Conservation (phyloP, 208 protist genomes). For the Trypanosoma boissoni region DNA sequence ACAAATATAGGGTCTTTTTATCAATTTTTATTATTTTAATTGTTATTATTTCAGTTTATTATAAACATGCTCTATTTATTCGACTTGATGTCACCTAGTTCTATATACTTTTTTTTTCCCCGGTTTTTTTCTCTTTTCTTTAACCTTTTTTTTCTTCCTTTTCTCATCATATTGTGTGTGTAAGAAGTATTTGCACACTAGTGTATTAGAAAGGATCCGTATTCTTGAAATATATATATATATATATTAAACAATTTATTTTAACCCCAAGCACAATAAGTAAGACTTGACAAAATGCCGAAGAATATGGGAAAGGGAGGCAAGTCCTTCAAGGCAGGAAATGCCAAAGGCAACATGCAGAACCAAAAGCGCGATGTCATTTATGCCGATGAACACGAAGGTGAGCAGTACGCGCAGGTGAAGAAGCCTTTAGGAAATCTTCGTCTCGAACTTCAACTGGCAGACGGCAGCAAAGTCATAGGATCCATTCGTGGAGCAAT, state of each 20-base stretch:
- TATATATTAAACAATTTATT: background rate
- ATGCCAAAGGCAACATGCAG: conserved; percentile 93
- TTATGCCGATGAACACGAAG: conserved; percentile 92
- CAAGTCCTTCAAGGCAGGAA: conserved; percentile 96
- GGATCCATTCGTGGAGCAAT: conserved; percentile 81
- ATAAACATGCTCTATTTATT: too few relatives aligned
- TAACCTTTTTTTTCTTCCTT: conserved; percentile 1
- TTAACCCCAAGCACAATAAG: background rate
- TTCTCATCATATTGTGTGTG: background rate
- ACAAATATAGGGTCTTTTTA: conserved; percentile 4
- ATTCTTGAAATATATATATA: background rate
- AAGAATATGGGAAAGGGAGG: conserved; percentile 95
- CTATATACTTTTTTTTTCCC: too few relatives aligned
- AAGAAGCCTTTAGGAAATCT: conserved; percentile 97
- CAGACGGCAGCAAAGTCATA: conserved; percentile 70
- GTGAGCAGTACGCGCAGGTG: conserved; percentile 98
- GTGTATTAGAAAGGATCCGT: too few relatives aligned
- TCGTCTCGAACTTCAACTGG: conserved; percentile 92
- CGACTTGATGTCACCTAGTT: too few relatives aligned
- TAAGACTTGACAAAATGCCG: conserved; percentile 64
- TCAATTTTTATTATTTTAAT: conserved; percentile 2
- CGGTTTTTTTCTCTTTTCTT: too few relatives aligned
- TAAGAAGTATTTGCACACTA: background rate
- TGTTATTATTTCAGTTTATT: conserved; percentile 42
- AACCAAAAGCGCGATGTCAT: conserved; percentile 96